Conservation (phyloP, 495 filamentous ascomycete genomes). For the Penicillium subrubescens region DNA sequence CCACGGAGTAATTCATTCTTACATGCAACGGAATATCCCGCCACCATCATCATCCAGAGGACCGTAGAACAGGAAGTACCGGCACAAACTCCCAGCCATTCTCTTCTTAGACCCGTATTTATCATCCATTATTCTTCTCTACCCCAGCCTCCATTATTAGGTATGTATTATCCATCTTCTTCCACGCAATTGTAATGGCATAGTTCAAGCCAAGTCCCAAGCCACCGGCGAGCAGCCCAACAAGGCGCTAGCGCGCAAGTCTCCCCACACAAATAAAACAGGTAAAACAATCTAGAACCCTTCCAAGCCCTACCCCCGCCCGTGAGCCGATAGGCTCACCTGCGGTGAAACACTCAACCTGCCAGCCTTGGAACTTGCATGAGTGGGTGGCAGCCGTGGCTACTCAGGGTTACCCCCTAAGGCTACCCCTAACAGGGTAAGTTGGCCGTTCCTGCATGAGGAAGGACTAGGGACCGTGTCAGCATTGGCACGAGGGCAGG, state of each 20-base stretch:
- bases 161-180: neutral
- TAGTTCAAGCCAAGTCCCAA: neutral
- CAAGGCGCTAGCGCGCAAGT: neutral
- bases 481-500: neutral
- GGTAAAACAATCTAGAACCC: slow-evolving; percentile 6
- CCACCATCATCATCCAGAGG: neutral
- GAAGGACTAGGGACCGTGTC: neutral
- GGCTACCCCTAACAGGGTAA: slow-evolving; percentile 11
- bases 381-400: no score
- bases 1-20: neutral
- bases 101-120: neutral
- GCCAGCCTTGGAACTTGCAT: neutral
- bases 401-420: neutral
- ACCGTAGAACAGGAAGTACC: neutral
- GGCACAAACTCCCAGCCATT: no score
- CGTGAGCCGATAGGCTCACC: neutral
- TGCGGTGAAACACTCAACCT: neutral
- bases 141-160: neutral
- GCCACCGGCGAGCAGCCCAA: neutral
- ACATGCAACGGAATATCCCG: neutral
- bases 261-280: neutral
- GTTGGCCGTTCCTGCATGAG: slow-evolving; percentile 21
- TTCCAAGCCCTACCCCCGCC: neutral
- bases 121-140: neutral
- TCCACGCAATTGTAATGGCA: neutral